Evolutionary conservation across 345 rosid genomes (phyloP).

Genomic region (Lenwebbia sp.): DNA sequence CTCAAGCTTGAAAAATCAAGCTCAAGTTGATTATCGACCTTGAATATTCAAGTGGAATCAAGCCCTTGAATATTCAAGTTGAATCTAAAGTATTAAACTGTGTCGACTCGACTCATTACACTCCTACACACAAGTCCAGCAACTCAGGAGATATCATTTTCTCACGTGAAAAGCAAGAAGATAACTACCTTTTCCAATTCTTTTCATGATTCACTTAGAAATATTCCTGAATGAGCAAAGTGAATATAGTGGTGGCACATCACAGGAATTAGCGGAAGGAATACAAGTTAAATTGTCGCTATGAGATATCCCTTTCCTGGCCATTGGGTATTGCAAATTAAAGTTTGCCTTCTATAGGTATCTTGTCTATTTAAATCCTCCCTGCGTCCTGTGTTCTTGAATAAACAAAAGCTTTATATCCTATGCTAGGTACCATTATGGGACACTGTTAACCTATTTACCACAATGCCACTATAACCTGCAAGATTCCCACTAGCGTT

Average conservation of each 20-base stretch:
- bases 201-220: background rate
- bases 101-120: fast-evolving
- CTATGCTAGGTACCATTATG: background rate
- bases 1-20: background rate
- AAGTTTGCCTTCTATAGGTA: background rate
- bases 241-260: background rate
- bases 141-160: background rate
- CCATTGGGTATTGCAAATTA: background rate
- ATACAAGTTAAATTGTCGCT: background rate
- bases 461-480: background rate
- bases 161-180: background rate
- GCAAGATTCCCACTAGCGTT: background rate
- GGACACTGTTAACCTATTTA: background rate
- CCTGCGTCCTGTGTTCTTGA: background rate
- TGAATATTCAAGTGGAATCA: background rate
- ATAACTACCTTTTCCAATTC: background rate
- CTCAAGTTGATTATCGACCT: background rate
- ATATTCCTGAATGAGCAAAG: background rate
- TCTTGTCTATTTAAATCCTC: background rate
- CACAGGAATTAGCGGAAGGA: background rate
- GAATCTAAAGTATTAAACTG: background rate
- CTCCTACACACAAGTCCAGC: background rate
- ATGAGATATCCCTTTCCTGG: background rate
- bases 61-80: background rate
- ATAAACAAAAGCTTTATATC: background rate